Base-by-base conservation (phyloP, 192 early-diverging fungal species). In the Rhizophlyctis rosea region DNA sequence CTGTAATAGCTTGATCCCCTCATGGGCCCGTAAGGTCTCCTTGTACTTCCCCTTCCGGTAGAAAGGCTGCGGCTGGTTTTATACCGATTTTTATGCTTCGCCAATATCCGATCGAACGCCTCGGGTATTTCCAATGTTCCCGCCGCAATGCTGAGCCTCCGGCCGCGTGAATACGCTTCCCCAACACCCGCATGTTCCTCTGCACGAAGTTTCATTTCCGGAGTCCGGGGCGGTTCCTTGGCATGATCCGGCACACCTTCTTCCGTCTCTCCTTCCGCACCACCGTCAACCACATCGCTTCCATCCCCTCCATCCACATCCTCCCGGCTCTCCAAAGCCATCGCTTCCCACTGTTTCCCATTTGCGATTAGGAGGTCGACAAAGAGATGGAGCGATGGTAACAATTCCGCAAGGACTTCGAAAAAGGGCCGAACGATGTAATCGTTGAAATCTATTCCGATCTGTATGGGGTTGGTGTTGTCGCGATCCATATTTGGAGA, bases 401-500 rank as follows among this genome's bases (percentile, higher is more conserved):
- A 82, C 9, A 93, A 75, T 44, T 87, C 83, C n/a, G 84, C 86
- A 36, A 94, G 82, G 62, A 81, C 80, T 49, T 89, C 86, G 72
- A 91, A 94, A 58, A 92, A 94, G 3, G 95, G 95, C 34, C 79
- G 80, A 0, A 89, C 89, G 18, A 97, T 88, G 57, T 90, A 91
- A 62, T 91, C 87, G 55, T 86, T 84, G 73, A 96, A 96, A 32
- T 89, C 84, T 4, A 96, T 71, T 25, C 81, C 82, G 51, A 96
- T 90, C 48, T 89, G 80, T 33, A 78, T 76, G 59, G 92, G 91
- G 27, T 64, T 72, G 5, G 59, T 62, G 36, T 52, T 28, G 7
- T 82, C 71, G 25, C 90, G 82, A 72, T 95, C 92, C 92, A 94
- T 95, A 65, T 89, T 90, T 11, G 94, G 93, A 0, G 91, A 91